These are phyloP conservation scores for Myriosclerotinia curreyana DNA, from an alignment of 2,329 filamentous ascomycete genomes.

Conservation along the genomic window DNA sequence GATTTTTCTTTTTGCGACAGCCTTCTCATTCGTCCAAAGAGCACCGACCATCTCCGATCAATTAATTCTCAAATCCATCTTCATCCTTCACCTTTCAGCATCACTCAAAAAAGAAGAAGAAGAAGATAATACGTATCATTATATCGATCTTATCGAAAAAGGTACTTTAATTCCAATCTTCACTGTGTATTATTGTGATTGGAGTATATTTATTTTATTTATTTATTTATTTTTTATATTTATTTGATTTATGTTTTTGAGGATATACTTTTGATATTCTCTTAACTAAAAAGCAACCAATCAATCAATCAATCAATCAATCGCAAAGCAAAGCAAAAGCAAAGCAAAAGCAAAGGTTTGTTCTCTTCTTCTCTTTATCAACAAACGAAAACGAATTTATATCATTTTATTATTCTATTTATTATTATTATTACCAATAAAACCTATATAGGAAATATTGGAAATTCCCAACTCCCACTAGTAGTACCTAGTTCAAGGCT, in stretches of 20 bases:
- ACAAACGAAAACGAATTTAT: conserved; percentile 10
- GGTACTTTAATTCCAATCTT: too few relatives aligned
- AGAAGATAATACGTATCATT: too few relatives aligned
- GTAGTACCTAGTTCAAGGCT: neutral
- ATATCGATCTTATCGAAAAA: too few relatives aligned
- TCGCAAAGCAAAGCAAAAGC: neutral
- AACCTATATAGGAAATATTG: conserved; percentile 1
- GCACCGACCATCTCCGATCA: conserved; percentile 13
- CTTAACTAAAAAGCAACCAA: too few relatives aligned
- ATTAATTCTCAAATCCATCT: too few relatives aligned
- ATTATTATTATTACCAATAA: conserved; percentile 10
- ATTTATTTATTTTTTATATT: neutral
- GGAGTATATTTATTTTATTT: neutral
- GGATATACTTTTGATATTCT: conserved; percentile 6
- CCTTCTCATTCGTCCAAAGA: conserved; percentile 22
- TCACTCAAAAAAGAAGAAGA: too few relatives aligned
- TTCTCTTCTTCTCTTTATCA: neutral
- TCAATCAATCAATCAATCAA: too few relatives aligned
- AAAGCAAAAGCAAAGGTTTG: neutral
- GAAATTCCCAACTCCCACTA: too few relatives aligned
- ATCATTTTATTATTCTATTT: too few relatives aligned
- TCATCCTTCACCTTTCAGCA: too few relatives aligned
- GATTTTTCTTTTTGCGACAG: conserved; percentile 21
- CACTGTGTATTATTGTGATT: too few relatives aligned
- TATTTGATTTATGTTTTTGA: neutral